Evolutionary conservation across 139 green algal genomes (phyloP).

Genomic region (Chlamydomonas sp.): DNA sequence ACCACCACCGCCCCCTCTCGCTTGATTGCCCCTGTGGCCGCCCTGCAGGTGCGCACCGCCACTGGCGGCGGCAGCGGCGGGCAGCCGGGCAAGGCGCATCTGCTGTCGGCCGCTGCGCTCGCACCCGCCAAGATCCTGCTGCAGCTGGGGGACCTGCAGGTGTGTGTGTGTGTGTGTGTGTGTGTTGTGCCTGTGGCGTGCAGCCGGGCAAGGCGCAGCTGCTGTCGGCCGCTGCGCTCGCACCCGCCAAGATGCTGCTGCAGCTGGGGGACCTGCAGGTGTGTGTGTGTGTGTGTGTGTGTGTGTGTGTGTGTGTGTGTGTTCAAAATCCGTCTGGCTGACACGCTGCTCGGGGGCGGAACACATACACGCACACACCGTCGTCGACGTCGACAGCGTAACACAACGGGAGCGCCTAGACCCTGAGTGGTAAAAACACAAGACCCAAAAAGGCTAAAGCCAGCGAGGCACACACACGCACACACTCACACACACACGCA

Average conservation of each 20-base stretch:
- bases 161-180: too few relatives aligned
- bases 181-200: too few relatives aligned
- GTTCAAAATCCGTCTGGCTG: too few relatives aligned
- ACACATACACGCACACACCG: background rate
- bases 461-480: conserved; percentile 4
- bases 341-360: background rate
- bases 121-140: conserved; percentile 4
- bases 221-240: background rate
- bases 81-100: background rate
- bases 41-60: background rate
- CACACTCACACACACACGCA: background rate
- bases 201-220: too few relatives aligned
- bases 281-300: too few relatives aligned
- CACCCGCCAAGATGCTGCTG: conserved; percentile 8
- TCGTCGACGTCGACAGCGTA: background rate
- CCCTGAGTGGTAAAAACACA: too few relatives aligned
- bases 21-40: too few relatives aligned
- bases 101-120: background rate
- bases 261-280: conserved; percentile 2
- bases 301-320: too few relatives aligned
- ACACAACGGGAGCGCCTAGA: conserved; percentile 1
- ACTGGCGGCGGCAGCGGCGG: background rate
- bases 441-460: too few relatives aligned
- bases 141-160: conserved; percentile 8
- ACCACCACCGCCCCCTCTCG: too few relatives aligned